Evolutionary conservation across 1,139 yeast species (phyloP), one percentile per base, ranked within the genome.

Genomic region (Pichia sp.): DNA sequence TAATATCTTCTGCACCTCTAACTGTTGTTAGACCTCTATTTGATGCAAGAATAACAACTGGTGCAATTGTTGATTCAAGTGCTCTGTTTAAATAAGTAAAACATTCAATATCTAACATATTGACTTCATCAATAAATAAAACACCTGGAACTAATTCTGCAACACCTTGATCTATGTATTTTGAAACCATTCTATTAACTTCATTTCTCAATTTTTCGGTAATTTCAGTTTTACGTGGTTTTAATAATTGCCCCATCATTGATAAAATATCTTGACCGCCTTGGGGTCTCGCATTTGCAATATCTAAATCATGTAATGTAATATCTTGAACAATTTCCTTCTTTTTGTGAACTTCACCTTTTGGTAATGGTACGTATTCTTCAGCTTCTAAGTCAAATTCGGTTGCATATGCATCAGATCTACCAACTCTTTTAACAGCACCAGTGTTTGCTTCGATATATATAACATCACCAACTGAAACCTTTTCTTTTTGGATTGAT

Each of bases 81-180:
- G 98, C 98, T 55, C 95, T 78, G 68, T 92, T 92, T 60, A 92
- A 73, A 65, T 87, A 92, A 5, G 98, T 87, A 71, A 92, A 92
- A 59, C 94, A 84, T 69, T 92, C 98, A 52, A 92, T 81, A 63
- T 92, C 98, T 58, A 92, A 76, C 98, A 92, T 92, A 69, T 92
- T 92, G 28, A 90, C 98, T 68, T 92, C 98, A 66, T 92, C 98
- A 58, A 92, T 92, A 67, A 92, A 92, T 60, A 92, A 72, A 30
- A 92, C 99, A 59, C 99, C 99, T 1, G 99, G 99, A 48, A 92
- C 90, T 48, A 92, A 74, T 68, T 92, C 99, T 20, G 99, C 99
- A 47, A 92, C 87, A 51, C 98, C 98, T 69, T 92, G 97, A 63
- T 90, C 97, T 49, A 92, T 90, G 67, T 92, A 92, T 64, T 89